phyloP scores from a whole-genome alignment of 2,329 filamentous ascomycete species.

The Microdochium nivale region DNA sequence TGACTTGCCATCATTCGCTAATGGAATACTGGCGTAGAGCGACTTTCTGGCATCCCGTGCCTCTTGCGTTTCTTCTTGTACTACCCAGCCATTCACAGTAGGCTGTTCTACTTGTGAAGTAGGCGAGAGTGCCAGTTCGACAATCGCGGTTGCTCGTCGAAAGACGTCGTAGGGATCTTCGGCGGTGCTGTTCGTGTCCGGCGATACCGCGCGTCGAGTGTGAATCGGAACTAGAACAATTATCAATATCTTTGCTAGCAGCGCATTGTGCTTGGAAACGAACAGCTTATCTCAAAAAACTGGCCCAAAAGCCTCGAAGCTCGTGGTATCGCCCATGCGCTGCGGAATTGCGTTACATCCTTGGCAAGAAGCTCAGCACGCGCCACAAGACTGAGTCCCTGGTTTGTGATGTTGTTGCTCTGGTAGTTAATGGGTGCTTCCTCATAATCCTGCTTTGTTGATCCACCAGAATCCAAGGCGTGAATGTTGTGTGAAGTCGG shows the following conservation, averaged over 20 bases:
- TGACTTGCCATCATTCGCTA: neutral
- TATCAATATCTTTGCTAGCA: neutral
- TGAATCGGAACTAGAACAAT: neutral
- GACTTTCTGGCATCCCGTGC: neutral
- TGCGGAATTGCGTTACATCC: neutral
- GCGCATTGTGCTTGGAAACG: neutral
- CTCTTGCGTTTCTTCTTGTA: neutral
- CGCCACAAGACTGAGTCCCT: neutral
- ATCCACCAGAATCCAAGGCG: neutral
- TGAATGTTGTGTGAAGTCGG: neutral
- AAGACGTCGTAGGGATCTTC: neutral
- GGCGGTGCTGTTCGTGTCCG: neutral
- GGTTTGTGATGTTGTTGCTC: neutral
- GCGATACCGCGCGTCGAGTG: neutral
- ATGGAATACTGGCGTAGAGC: neutral
- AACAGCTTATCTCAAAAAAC: neutral
- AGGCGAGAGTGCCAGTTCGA: neutral
- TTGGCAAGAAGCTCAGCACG: neutral
- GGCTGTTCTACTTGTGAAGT: neutral
- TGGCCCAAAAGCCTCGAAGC: neutral
- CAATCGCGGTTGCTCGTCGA: neutral
- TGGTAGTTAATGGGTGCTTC: neutral
- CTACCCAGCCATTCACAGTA: neutral
- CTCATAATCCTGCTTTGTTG: neutral
- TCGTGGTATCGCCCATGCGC: neutral